Conservation (phyloP, 1,139 yeast species). For the Saccharomyces hybrid region DNA sequence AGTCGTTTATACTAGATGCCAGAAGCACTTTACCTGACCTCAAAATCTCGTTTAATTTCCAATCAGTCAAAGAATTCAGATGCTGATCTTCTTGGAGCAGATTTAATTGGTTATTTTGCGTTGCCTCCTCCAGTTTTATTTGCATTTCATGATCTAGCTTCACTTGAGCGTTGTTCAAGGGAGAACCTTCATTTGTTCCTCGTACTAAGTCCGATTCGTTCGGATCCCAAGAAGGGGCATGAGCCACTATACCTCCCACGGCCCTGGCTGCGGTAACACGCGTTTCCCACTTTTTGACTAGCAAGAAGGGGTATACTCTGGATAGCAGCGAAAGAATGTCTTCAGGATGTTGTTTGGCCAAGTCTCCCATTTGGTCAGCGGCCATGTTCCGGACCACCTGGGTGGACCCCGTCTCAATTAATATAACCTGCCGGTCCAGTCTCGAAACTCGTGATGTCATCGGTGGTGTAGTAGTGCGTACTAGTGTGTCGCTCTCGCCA, state of each 20-base stretch:
- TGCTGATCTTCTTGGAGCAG: conserved; percentile 42
- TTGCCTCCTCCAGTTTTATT: conserved; percentile 34
- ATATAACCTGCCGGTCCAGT: conserved; percentile 64
- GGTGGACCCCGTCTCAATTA: conserved; percentile 94
- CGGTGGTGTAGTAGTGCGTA: not conserved
- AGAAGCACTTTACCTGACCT: conserved; percentile 63
- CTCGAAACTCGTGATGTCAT: conserved; percentile 36
- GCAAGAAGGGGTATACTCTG: conserved; percentile 82
- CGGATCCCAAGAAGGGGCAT: conserved; percentile 82
- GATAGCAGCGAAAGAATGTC: conserved; percentile 78
- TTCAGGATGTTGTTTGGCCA: conserved; percentile 92
- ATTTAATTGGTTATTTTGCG: conserved; percentile 29
- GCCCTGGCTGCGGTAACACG: conserved; percentile 93
- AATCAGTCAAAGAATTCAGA: conserved; percentile 50
- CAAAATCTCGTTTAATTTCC: conserved; percentile 58
- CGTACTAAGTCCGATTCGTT: conserved; percentile 31
- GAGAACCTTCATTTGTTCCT: conserved; percentile 9
- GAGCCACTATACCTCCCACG: conserved; percentile 82
- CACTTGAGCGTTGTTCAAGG: conserved; percentile 18
- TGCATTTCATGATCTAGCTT: conserved; percentile 29
- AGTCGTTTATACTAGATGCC: conserved; percentile 59
- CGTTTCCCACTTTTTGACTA: conserved; percentile 89
- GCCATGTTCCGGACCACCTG: conserved; percentile 92
- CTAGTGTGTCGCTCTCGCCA: not conserved
- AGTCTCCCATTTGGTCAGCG: conserved; percentile 91